Evolutionary conservation across 2,329 filamentous ascomycete genomes (phyloP).

Genomic region (Emmonsiellopsis sp.): DNA sequence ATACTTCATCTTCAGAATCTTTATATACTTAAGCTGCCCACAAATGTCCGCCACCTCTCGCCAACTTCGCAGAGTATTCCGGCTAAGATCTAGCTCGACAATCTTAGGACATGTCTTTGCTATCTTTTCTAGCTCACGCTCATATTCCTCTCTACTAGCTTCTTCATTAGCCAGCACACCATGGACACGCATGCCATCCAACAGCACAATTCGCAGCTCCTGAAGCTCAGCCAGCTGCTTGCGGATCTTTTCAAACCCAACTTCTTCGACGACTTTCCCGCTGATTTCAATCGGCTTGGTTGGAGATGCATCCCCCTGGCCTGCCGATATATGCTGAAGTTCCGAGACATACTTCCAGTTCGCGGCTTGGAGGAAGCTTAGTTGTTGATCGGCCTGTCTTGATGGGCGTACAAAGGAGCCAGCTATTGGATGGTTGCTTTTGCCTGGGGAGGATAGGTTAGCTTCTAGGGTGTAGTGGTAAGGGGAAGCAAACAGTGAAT

Average conservation of each 20-base stretch:
- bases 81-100: conserved; percentile 71
- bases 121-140: conserved; percentile 42
- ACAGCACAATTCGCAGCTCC: conserved; percentile 69
- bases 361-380: conserved; percentile 70
- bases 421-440: conserved; percentile 55
- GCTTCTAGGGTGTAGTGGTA: background rate
- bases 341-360: conserved; percentile 74
- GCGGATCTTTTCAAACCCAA: conserved; percentile 90
- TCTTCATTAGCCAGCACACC: conserved; percentile 23
- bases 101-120: conserved; percentile 47
- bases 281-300: conserved; percentile 58
- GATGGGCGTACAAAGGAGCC: conserved; percentile 82
- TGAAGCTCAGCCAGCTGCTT: conserved; percentile 66
- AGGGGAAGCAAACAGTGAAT: conserved; percentile 14
- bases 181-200: conserved; percentile 64
- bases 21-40: conserved; percentile 56
- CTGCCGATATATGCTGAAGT: conserved; percentile 9
- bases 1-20: conserved; percentile 62
- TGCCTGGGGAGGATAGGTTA: conserved; percentile 35
- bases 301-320: background rate
- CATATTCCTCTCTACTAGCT: conserved; percentile 14
- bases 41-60: conserved; percentile 63
- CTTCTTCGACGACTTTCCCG: conserved; percentile 79
- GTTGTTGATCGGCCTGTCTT: conserved; percentile 57
- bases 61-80: conserved; percentile 67